phyloP scores from a whole-genome alignment of 2,329 filamentous ascomycete species.

The Pestalotiopsis sp. region DNA sequence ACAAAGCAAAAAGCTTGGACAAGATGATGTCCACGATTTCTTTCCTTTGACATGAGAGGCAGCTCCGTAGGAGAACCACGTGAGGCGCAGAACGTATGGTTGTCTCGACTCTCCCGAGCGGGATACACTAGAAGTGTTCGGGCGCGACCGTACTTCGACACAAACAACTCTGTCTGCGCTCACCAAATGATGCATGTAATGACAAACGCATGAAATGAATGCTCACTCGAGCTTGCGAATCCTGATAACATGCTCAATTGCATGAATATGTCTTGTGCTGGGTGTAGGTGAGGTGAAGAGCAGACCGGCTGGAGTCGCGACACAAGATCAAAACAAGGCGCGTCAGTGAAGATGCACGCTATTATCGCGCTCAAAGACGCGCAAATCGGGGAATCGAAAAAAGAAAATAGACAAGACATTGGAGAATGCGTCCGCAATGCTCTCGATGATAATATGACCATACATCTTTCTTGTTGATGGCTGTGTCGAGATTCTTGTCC shows the following conservation, averaged over 20 bases:
- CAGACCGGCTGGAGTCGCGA: background rate
- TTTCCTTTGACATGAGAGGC: background rate
- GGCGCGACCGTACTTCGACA: background rate
- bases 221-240: background rate
- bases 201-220: background rate
- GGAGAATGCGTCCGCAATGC: background rate
- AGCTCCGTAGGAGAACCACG: background rate
- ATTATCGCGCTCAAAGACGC: background rate
- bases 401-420: background rate
- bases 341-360: background rate
- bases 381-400: background rate
- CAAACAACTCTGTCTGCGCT: background rate
- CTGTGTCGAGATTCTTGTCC: constrained; percentile 16
- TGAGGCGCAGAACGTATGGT: background rate
- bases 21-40: background rate
- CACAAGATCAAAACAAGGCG: constrained; percentile 3
- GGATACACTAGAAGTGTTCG: background rate
- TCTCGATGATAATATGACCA: background rate
- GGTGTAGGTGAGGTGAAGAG: background rate
- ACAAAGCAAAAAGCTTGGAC: no score
- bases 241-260: background rate
- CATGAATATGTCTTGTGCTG: background rate
- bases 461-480: background rate
- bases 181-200: background rate
- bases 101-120: background rate